phyloP scores from a whole-genome alignment of 169 alveolate genomes.

The Plasmodium malariae region DNA sequence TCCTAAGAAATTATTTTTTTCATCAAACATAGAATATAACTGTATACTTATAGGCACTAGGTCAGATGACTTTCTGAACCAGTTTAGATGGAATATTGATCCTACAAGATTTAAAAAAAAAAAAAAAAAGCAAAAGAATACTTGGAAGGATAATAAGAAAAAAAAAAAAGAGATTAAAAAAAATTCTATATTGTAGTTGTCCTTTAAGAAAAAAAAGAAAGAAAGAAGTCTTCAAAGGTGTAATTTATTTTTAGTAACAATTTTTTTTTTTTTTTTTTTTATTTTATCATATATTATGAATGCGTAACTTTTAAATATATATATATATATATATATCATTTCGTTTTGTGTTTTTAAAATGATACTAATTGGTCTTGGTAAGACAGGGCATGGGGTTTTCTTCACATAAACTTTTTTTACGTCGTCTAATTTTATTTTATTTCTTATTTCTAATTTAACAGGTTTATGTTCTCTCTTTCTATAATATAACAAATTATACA shows the following conservation, averaged over 20 bases:
- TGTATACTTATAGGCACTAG: constrained; percentile 76
- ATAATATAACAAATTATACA: constrained; percentile 38
- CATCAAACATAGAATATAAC: constrained; percentile 75
- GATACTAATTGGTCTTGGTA: constrained; percentile 75
- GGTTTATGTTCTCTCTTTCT: constrained; percentile 31
- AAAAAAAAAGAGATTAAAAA: neutral
- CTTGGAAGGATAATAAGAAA: neutral
- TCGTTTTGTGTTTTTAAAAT: neutral
- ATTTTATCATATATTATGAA: too few relatives aligned
- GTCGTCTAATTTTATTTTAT: constrained; percentile 11
- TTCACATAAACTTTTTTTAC: constrained; percentile 29
- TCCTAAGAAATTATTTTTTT: constrained; percentile 58
- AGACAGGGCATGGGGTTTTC: constrained; percentile 65
- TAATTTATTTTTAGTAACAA: too few relatives aligned
- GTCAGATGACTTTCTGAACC: constrained; percentile 75
- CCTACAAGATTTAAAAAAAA: constrained; percentile 18
- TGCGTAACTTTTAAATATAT: neutral
- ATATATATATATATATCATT: neutral
- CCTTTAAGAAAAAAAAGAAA: too few relatives aligned
- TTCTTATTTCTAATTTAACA: constrained; percentile 31
- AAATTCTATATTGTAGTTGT: too few relatives aligned
- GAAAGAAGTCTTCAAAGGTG: too few relatives aligned
- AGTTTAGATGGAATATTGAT: constrained; percentile 68
- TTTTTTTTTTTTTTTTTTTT: too few relatives aligned
- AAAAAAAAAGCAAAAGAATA: constrained; percentile 1